Evolutionary conservation across 768 basidiomycete species (phyloP).

Genomic region (Russula sp.): DNA sequence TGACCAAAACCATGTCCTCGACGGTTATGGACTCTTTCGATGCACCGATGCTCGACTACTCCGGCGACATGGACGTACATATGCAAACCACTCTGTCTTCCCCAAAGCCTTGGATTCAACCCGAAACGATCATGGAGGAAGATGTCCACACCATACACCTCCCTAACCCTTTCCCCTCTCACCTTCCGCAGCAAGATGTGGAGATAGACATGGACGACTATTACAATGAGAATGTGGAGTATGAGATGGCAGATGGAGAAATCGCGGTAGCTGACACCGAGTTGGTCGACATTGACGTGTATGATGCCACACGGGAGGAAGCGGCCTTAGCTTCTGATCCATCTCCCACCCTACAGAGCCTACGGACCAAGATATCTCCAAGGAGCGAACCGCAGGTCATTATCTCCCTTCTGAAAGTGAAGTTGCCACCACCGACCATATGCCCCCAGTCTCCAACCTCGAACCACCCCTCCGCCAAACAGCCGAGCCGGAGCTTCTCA

Average conservation of each 20-base stretch:
- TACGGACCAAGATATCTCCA: slow-evolving; percentile 7
- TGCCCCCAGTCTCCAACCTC: slow-evolving; percentile 55
- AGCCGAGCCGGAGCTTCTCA: slow-evolving; percentile 24
- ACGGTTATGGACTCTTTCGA: slow-evolving; percentile 30
- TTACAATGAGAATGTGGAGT: slow-evolving; percentile 28
- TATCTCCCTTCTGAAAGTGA: slow-evolving; percentile 41
- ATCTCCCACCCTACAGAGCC: slow-evolving; percentile 9
- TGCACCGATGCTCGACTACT: slow-evolving; percentile 31
- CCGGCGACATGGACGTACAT: slow-evolving; percentile 28
- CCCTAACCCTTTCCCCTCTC: slow-evolving; percentile 15
- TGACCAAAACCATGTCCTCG: slow-evolving; percentile 23
- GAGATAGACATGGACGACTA: slow-evolving; percentile 31
- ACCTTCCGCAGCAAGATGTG: slow-evolving; percentile 28
- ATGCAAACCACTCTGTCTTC: slow-evolving; percentile 31
- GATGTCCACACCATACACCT: slow-evolving; percentile 22
- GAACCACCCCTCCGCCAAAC: slow-evolving; percentile 40
- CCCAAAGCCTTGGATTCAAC: slow-evolving; percentile 28
- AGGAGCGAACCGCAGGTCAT: slow-evolving; percentile 4
- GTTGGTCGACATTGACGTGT: slow-evolving; percentile 29
- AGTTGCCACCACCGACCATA: slow-evolving; percentile 70
- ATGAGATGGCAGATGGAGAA: slow-evolving; percentile 31
- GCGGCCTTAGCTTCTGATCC: slow-evolving; percentile 2
- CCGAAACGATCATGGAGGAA: slow-evolving; percentile 31
- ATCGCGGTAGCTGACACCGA: slow-evolving; percentile 19
- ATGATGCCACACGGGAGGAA: slow-evolving; percentile 28